Evolutionary conservation across 352 stramenopile species (phyloP).

Genomic region (Globisporangium mamillatum): DNA sequence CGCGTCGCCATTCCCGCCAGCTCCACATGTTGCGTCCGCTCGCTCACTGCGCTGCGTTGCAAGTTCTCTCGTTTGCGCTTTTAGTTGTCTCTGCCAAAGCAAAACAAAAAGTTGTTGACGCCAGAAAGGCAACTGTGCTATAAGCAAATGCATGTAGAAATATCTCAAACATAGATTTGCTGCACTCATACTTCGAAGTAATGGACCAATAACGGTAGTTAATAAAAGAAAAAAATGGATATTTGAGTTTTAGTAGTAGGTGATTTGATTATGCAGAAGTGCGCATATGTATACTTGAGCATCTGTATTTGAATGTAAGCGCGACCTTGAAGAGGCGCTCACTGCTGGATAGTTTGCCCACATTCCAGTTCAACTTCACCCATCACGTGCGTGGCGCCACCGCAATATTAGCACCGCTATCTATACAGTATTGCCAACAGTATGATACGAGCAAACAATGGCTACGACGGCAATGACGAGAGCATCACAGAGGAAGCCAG

Average conservation of each 20-base stretch:
- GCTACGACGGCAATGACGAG: constrained; percentile 10
- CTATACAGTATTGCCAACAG: neutral
- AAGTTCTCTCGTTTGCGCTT: neutral
- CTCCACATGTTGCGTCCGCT: constrained; percentile 4
- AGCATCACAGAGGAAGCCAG: constrained; percentile 12
- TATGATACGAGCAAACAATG: neutral
- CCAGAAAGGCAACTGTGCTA: constrained; percentile 1
- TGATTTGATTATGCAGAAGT: too few species aligned
- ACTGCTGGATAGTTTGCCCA: neutral
- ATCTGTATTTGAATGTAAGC: neutral
- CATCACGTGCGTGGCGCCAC: neutral
- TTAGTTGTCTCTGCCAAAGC: constrained; percentile 1
- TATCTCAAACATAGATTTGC: neutral
- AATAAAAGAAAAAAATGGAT: too few species aligned
- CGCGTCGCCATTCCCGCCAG: constrained; percentile 9
- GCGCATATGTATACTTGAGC: too few species aligned
- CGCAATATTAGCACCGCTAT: neutral
- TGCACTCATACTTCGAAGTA: too few species aligned
- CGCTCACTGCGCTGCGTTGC: too few species aligned
- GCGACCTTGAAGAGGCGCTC: neutral
- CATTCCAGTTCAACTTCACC: neutral
- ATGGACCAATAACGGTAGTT: too few species aligned
- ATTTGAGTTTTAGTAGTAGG: too few species aligned
- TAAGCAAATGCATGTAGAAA: neutral
- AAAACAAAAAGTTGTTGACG: neutral